phyloP scores from a whole-genome alignment of 2,329 filamentous ascomycete genomes.

The Metarhizium anisopliae region DNA sequence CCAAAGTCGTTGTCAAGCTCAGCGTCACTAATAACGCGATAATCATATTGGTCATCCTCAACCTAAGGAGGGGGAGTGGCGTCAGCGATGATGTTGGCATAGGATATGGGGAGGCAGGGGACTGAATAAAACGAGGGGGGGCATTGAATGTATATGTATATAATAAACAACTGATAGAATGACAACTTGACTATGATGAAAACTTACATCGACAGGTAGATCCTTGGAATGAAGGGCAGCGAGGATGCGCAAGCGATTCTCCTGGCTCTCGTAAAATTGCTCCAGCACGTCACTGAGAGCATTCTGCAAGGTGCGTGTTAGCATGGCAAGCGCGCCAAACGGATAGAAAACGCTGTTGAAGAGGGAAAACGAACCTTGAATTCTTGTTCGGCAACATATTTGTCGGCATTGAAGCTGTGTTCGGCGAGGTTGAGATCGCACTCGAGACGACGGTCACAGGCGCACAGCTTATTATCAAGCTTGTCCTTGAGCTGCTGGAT shows the following conservation, averaged over 20 bases:
- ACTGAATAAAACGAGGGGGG: not conserved
- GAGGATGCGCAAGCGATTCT: constrained; percentile 36
- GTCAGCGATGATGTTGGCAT: constrained; percentile 3
- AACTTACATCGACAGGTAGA: constrained; percentile 41
- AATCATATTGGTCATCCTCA: constrained; percentile 35
- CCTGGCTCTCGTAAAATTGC: constrained; percentile 34
- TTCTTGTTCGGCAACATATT: constrained; percentile 24
- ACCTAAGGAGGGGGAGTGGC: constrained; percentile 19
- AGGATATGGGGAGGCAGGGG: not conserved
- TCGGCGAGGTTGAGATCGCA: constrained; percentile 29
- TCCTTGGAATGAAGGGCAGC: constrained; percentile 32
- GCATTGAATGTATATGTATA: not conserved
- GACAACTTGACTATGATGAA: not conserved
- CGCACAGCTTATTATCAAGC: constrained; percentile 20
- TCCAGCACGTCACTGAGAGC: constrained; percentile 29
- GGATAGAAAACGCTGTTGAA: not conserved
- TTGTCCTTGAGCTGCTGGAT: constrained; percentile 36
- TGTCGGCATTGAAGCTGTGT: constrained; percentile 23
- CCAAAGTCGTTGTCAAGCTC: constrained; percentile 34
- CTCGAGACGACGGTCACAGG: constrained; percentile 23
- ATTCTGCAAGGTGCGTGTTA: constrained; percentile 19
- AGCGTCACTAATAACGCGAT: constrained; percentile 34
- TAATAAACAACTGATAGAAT: not conserved
- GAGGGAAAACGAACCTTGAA: constrained; percentile 26
- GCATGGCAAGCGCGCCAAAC: not conserved